These are phyloP conservation scores for Dioscorea cayenensis DNA, from an alignment of 116 monocot genomes.

Conservation along the genomic window DNA sequence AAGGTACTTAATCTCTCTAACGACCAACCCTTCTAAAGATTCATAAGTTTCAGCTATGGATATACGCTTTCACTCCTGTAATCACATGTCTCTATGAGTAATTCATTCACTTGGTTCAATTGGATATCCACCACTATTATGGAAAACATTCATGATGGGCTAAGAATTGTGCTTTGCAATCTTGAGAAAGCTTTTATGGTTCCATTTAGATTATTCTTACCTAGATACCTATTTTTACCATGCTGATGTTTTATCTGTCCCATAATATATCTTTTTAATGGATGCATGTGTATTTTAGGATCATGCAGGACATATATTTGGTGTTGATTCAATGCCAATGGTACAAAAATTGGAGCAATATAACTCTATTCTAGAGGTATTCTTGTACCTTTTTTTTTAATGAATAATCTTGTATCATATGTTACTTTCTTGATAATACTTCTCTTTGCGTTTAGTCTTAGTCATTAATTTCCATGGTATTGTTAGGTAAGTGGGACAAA, in stretches of 20 bases:
- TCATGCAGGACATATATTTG: conserved; percentile 96
- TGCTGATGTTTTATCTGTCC: background rate
- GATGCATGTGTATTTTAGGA: conserved; percentile 48
- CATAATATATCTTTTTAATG: background rate
- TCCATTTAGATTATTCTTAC: background rate
- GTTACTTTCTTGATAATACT: background rate
- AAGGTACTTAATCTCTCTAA: background rate
- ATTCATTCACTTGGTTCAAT: no score
- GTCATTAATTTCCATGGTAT: no score
- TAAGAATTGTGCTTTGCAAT: no score
- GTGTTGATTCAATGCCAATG: conserved; percentile 90
- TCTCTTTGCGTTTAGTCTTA: background rate
- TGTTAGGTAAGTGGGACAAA: no score
- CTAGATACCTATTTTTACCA: background rate
- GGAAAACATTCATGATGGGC: no score
- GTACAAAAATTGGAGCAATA: conserved; percentile 90
- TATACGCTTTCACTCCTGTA: background rate
- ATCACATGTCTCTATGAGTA: background rate
- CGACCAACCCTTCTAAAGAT: no score
- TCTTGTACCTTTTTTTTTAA: background rate
- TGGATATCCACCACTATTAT: no score
- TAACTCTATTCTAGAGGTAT: conserved; percentile 77
- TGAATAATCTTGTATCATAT: background rate
- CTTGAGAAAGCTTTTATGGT: no score
- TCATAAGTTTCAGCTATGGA: no score